Conservation (phyloP, 2,329 filamentous ascomycete species). For the Xylariaceae sp. region DNA sequence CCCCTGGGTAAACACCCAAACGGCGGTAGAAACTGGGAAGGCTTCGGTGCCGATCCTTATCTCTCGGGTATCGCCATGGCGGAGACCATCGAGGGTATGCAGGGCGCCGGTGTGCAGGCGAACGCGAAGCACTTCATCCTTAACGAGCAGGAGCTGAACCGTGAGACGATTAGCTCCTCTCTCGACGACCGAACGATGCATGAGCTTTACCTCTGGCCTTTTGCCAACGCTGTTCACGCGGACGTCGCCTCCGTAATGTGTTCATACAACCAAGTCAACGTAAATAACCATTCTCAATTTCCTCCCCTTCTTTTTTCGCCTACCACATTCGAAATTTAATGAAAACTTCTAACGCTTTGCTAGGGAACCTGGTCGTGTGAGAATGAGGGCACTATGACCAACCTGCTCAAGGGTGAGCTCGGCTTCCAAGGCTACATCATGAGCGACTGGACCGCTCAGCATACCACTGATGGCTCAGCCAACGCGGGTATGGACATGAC, state of each 20-base stretch:
- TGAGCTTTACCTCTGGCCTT: slow-evolving; percentile 63
- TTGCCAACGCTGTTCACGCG: slow-evolving; percentile 61
- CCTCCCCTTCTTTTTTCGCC: not conserved
- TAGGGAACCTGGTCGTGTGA: slow-evolving; percentile 58
- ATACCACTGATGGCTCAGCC: slow-evolving; percentile 61
- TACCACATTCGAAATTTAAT: not conserved
- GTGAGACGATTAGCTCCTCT: slow-evolving; percentile 49
- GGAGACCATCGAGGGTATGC: slow-evolving; percentile 56
- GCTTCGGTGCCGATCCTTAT: slow-evolving; percentile 74
- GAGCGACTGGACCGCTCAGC: slow-evolving; percentile 71
- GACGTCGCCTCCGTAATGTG: slow-evolving; percentile 66
- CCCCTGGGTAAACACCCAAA: slow-evolving; percentile 67
- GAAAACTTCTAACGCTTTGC: not conserved
- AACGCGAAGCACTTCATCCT: slow-evolving; percentile 57
- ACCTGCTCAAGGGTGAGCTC: slow-evolving; percentile 62
- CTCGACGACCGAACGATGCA: slow-evolving; percentile 62
- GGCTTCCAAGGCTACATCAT: slow-evolving; percentile 62
- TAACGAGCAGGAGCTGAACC: slow-evolving; percentile 63
- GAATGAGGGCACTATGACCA: slow-evolving; percentile 55
- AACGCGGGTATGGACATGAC: slow-evolving; percentile 72
- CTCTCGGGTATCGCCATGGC: slow-evolving; percentile 57
- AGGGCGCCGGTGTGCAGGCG: slow-evolving; percentile 46
- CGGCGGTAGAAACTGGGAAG: slow-evolving; percentile 79
- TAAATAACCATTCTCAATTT: not conserved
- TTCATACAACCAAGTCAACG: slow-evolving; percentile 67